Evolutionary conservation across 139 green algal species (phyloP), one percentile per base, ranked within the genome.

Genomic region (Haematococcus sp.): DNA sequence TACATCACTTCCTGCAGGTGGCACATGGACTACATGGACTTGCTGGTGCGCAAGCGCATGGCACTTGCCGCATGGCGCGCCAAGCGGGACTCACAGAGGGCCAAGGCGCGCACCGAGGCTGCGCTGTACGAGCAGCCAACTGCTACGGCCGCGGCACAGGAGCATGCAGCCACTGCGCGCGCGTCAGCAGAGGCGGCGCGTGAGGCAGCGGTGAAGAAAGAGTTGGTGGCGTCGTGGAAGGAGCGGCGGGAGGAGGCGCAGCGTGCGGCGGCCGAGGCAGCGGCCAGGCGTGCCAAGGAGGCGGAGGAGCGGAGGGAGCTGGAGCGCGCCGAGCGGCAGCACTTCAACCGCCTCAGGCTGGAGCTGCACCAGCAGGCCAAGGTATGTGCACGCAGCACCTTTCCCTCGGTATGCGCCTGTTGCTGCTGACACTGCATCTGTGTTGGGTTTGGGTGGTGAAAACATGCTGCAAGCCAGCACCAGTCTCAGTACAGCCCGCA

Each of bases 11-110:
- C 3, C 5, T 28, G 43, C 66, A 72, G 70, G 13, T 81, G 76
- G 76, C 69, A 81, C 76, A 81, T 81, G 76, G 70, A 77, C 49
- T 64, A 74, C 68, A 22, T 56, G 27, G 76, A 77, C 30, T 52
- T 81, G 63, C 60, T 74, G 52, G 54, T 72, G 30, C 33, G 49
- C 35, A 81, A 77, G 70, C 69, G 70, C 11, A 49, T 66, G 70
- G 76, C 76, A 15, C 34, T 81, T 61, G 76, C 73, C 27, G 27
- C 51, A 30, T 81, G 76, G 76, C 63, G 76, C 3, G 25, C 23
- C 15, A 28, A 46, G 43, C 32, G 64, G 30, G 68, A 77, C 68
- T 30, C 63, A 34, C 28, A 54, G 63, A 51, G 70, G 0, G 23
- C 63, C 1, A 44, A 69, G 40, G 31, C 54, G 70, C 25, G 33